Conservation (phyloP, 768 basidiomycete genomes). For the Boletus vermiculosoides region DNA sequence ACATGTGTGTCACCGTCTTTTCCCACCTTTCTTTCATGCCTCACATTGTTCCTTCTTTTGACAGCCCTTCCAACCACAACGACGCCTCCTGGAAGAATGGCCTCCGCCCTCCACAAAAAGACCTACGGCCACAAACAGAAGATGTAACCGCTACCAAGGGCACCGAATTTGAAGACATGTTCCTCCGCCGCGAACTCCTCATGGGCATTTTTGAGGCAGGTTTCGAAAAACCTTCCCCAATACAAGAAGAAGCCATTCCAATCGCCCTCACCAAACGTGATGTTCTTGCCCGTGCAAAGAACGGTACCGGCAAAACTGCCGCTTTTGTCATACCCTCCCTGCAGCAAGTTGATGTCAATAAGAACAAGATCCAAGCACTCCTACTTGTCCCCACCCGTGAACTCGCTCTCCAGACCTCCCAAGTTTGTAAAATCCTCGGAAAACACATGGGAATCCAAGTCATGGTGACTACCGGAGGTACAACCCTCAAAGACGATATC, state of each 20-base stretch:
- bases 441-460: slow-evolving; percentile 95
- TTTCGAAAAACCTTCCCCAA: slow-evolving; percentile 94
- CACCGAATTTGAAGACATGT: slow-evolving; percentile 94
- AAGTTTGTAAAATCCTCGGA: slow-evolving; percentile 95
- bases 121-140: slow-evolving; percentile 92
- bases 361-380: slow-evolving; percentile 91
- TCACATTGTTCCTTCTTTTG: slow-evolving; percentile 4
- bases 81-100: slow-evolving; percentile 65
- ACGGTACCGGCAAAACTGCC: slow-evolving; percentile 97
- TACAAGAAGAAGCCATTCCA: slow-evolving; percentile 99
- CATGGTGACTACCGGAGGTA: slow-evolving; percentile 99
- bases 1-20: slow-evolving; percentile 20
- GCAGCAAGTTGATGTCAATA: slow-evolving; percentile 82
- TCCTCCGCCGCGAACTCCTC: slow-evolving; percentile 87
- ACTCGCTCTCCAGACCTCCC: slow-evolving; percentile 96
- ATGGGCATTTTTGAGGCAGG: slow-evolving; percentile 99
- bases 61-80: slow-evolving; percentile 30
- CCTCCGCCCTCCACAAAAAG: slow-evolving; percentile 86
- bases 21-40: background rate
- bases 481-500: slow-evolving; percentile 97
- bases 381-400: slow-evolving; percentile 98
- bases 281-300: slow-evolving; percentile 92
- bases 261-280: slow-evolving; percentile 92
- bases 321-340: slow-evolving; percentile 98
- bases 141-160: slow-evolving; percentile 95